phyloP scores from a whole-genome alignment of 345 rosid species.

The Mallotus nudiflorus region DNA sequence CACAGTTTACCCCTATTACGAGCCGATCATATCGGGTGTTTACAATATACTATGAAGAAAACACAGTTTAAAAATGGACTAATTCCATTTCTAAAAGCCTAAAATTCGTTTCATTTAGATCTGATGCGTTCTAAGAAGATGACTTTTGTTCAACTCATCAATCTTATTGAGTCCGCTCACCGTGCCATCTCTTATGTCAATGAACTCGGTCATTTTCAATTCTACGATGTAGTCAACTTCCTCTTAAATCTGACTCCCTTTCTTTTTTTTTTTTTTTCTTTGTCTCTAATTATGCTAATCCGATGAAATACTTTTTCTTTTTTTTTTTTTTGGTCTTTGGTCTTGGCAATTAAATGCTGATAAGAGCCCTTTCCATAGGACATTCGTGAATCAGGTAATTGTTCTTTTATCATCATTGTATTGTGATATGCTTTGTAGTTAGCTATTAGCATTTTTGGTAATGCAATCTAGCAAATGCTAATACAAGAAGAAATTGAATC shows the following conservation, averaged over 20 bases:
- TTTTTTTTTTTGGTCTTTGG: neutral
- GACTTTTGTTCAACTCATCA: slow-evolving; percentile 89
- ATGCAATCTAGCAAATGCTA: neutral
- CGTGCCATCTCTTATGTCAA: slow-evolving; percentile 82
- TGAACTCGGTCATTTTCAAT: slow-evolving; percentile 75
- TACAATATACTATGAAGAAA: too few relatives aligned
- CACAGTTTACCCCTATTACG: too few relatives aligned
- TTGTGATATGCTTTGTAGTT: too few relatives aligned
- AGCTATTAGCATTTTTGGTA: neutral
- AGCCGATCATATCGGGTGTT: too few relatives aligned
- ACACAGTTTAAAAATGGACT: slow-evolving; percentile 55
- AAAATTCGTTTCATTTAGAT: slow-evolving; percentile 86
- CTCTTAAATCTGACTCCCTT: slow-evolving; percentile 42
- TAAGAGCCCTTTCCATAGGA: slow-evolving; percentile 92
- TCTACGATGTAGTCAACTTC: slow-evolving; percentile 61
- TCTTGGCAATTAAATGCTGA: slow-evolving; percentile 76
- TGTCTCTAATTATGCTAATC: neutral
- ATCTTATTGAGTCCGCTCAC: slow-evolving; percentile 87
- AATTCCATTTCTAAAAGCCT: slow-evolving; percentile 63
- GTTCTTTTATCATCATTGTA: neutral
- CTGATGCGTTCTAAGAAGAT: slow-evolving; percentile 98
- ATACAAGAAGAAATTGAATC: neutral
- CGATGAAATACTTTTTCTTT: too few relatives aligned
- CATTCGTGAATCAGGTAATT: slow-evolving; percentile 91
- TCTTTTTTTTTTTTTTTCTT: too few relatives aligned